Conservation (phyloP, 495 filamentous ascomycete species). For the Aspergillus nidulans region DNA sequence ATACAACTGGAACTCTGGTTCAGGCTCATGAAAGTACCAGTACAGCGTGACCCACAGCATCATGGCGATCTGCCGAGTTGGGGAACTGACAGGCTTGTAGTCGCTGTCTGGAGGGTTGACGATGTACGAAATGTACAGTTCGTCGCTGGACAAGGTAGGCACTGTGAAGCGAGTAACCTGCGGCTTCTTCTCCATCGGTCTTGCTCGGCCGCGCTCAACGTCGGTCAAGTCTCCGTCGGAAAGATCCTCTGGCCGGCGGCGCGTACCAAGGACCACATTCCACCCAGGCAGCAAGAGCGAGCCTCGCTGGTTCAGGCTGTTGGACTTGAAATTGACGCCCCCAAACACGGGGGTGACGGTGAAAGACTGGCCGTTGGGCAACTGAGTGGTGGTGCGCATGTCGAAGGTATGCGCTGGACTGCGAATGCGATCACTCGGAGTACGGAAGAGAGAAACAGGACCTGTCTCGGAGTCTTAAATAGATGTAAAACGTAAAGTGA, state of each 20-base stretch:
- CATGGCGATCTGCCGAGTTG: slow-evolving; percentile 84
- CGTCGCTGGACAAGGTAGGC: slow-evolving; percentile 73
- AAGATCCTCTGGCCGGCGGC: slow-evolving; percentile 23
- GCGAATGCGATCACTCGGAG: background rate
- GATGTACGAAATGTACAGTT: slow-evolving; percentile 85
- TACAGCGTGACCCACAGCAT: slow-evolving; percentile 93
- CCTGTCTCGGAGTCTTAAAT: background rate
- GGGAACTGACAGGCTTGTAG: slow-evolving; percentile 72
- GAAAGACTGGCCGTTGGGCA: slow-evolving; percentile 84
- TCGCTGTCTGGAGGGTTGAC: slow-evolving; percentile 75
- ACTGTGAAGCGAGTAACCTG: slow-evolving; percentile 53
- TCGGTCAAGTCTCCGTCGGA: slow-evolving; percentile 20
- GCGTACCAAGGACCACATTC: slow-evolving; percentile 77
- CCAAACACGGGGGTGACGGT: slow-evolving; percentile 80
- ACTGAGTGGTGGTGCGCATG: slow-evolving; percentile 42
- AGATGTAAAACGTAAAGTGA: slow-evolving; percentile 10
- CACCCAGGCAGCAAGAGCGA: slow-evolving; percentile 77
- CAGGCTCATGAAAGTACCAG: slow-evolving; percentile 86
- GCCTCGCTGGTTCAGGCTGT: slow-evolving; percentile 63
- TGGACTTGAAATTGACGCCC: slow-evolving; percentile 80
- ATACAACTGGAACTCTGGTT: slow-evolving; percentile 49
- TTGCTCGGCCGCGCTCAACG: slow-evolving; percentile 9
- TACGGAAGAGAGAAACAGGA: slow-evolving; percentile 3
- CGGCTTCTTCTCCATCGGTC: slow-evolving; percentile 7
- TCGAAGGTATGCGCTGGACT: background rate